Evolutionary conservation across 2,329 filamentous ascomycete species (phyloP).

Genomic region (Microascus cirrosus): DNA sequence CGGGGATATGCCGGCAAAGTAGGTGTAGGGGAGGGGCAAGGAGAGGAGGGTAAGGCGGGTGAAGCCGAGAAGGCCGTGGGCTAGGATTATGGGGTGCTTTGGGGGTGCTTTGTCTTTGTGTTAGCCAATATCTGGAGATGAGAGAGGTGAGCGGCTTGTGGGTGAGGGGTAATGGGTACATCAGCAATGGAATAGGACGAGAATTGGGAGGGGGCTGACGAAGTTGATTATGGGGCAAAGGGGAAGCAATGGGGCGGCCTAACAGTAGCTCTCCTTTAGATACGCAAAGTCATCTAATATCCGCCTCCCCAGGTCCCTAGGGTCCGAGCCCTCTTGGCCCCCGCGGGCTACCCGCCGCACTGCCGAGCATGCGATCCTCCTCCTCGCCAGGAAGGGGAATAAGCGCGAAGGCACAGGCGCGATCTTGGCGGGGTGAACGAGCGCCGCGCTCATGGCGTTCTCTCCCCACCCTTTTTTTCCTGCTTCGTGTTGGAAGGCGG

Average conservation of each 20-base stretch:
- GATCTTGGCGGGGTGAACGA: neutral
- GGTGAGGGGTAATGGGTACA: neutral
- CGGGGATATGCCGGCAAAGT: slow-evolving; percentile 54
- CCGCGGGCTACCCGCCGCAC: neutral
- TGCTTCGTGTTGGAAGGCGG: neutral
- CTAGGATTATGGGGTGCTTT: slow-evolving; percentile 51
- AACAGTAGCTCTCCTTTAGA: slow-evolving; percentile 6
- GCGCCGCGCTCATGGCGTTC: neutral
- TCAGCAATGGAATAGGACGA: neutral
- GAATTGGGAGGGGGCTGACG: neutral
- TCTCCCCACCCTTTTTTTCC: neutral
- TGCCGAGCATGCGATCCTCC: neutral
- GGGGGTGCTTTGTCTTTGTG: slow-evolving; percentile 19
- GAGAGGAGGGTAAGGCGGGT: slow-evolving; percentile 41
- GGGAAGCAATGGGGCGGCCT: neutral
- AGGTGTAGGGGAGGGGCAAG: slow-evolving; percentile 43
- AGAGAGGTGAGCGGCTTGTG: neutral
- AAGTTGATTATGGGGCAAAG: neutral
- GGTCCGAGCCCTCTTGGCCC: neutral
- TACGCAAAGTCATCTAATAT: slow-evolving; percentile 8
- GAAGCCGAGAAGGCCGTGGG: slow-evolving; percentile 55
- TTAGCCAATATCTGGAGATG: neutral
- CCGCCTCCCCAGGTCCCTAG: slow-evolving; percentile 4
- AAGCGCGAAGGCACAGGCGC: neutral
- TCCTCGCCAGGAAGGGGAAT: neutral